Evolutionary conservation across 2,329 filamentous ascomycete species (phyloP), one percentile per base, ranked within the genome.

Genomic region (Phialemonium atrogriseum): DNA sequence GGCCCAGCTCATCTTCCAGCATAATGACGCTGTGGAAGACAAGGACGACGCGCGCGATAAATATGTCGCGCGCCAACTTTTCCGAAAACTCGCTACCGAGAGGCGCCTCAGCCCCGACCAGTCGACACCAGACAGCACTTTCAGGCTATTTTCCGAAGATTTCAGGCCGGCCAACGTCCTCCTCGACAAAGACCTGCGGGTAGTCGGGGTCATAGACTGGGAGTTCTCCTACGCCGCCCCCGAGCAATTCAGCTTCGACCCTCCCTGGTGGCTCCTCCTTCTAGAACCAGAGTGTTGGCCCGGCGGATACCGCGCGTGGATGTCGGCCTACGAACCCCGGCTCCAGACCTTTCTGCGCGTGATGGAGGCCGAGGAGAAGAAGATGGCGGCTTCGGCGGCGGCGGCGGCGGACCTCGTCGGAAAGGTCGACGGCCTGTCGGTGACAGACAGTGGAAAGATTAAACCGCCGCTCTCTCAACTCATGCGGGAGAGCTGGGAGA

Each of bases 31-130:
- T 1, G 42, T 60, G 2, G 31, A 35, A 1, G 43, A 48, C 4
- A 57, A 51, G 17, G 52, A 56, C 10, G 59, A 65, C 31, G 56
- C 50, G 25, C 47, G 54, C 4, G 56, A 54, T n/a, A 63, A 65
- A 34, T 62, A 60, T 30, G 49, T 61, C 4, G 51, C 56, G 5
- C 56, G 57, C 7, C 52, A 56, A 16, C 37, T 64, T 0, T 63
- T 64, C 36, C 55, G 52, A 6, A 52, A 38, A 20, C 32, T 62
- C 4, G 52, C 50, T 6, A 42, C 38, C 11, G 20, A 22, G 11
- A 22, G 20, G 20, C 20, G 29, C 16, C 38, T 5, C 36, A 32
- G 9, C 12, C 27, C 5, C n/a, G 26, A 11, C 32, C 28, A 7
- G 20, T 11, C 11, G 11, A 7, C 7, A 11, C 11, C 20, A 11